Conservation (phyloP, 768 basidiomycete genomes). For the Boletus speciosus region DNA sequence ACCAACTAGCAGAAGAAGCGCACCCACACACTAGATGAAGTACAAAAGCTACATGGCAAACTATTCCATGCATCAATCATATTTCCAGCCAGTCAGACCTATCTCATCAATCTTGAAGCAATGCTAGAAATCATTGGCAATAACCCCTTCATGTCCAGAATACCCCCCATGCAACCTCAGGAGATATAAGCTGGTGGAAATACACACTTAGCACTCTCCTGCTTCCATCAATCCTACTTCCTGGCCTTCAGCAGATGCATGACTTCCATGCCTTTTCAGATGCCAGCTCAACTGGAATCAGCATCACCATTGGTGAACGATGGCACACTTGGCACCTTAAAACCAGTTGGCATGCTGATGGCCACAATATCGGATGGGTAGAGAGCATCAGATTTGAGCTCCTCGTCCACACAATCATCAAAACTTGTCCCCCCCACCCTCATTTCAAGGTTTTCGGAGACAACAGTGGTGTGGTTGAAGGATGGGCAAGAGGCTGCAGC, state of each 20-base stretch:
- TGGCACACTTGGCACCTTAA: no score
- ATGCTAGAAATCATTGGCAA: slow-evolving; percentile 31
- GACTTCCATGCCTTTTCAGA: slow-evolving; percentile 33
- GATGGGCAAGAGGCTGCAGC: not conserved
- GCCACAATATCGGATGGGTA: no score
- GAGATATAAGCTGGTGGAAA: not conserved
- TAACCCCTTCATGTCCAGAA: slow-evolving; percentile 28
- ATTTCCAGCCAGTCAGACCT: slow-evolving; percentile 25
- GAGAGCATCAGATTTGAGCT: no score
- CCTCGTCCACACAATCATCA: no score
- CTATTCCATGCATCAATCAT: slow-evolving; percentile 28
- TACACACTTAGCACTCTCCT: not conserved
- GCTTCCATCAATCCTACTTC: not conserved
- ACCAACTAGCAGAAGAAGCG: fast-evolving
- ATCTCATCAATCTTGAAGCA: slow-evolving; percentile 18
- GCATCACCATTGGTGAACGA: slow-evolving; percentile 26
- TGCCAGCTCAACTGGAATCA: slow-evolving; percentile 40
- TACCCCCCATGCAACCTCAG: not conserved
- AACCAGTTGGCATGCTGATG: no score
- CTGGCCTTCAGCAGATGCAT: fast-evolving
- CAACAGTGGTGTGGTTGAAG: no score
- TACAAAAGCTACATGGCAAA: slow-evolving; percentile 1
- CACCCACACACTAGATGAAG: not conserved
- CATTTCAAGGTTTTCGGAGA: no score
- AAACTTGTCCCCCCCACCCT: no score